Base-by-base conservation (phyloP, 2,329 filamentous ascomycete genomes). In the Neonectria punicea region DNA sequence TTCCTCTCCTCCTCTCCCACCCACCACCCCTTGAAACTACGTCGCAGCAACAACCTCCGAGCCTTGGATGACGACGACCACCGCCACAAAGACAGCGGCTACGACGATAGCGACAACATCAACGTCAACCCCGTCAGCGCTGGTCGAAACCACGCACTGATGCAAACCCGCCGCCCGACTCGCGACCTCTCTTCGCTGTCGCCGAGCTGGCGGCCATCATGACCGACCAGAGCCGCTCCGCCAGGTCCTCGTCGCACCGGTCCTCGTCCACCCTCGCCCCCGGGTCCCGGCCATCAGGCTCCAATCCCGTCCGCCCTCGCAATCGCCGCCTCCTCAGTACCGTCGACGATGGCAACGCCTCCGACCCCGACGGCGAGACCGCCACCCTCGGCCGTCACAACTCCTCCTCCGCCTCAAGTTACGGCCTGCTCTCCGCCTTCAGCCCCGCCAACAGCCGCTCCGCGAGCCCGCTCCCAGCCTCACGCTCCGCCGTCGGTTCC, bases 381-480 rank as follows among this genome's bases (percentile, higher is more conserved):
- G 60, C 62, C 65, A 57, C 65, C 57, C 70, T 70, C 41, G 68
- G 67, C 61, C 72, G 72, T 44, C 70, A 69, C 54, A 44, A 67
- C 30, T 59, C 50, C 32, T 56, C 67, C 39, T 69, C 69, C 20
- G 50, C 77, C 39, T 20, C 39, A 58, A 77, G 77, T 62, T 72
- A 71, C 57, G 72, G 75, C 32, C 69, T 78, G 32, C 70, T 78
- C 7, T 71, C 77, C 67, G 68, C 73, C 53, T 71, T 78, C 34
- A 82, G 79, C 63, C 76, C 81, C 44, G 68, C 74, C 43, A 70
- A 80, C 25, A 84, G 82, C 71, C 80, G 84, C 65, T 79, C 79
- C 9, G 81, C 79, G 20, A 87, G 85, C 71, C 85, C 86, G 20
- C 80, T 86, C 55, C 84, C 85, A 7, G 78, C 80, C 8, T 76